A percentile compares a stretch with the other conserved stretches of the same genome.
Conservation (phyloP, 495 filamentous ascomycete genomes). For the Penicillium tannophilum region DNA sequence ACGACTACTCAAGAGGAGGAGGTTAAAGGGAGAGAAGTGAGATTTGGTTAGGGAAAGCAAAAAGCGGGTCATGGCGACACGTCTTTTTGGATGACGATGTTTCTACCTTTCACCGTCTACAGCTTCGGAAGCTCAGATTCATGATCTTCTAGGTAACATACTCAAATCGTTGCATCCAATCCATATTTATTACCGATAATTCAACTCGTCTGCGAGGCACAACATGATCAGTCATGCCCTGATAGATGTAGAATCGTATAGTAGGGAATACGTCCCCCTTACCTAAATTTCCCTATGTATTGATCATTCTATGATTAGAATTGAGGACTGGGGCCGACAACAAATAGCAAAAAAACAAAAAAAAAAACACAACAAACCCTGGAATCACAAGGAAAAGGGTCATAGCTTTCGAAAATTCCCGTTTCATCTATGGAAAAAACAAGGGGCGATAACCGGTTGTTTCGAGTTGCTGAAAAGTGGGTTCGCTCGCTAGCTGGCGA, state of each 20-base stretch:
- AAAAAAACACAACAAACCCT: not conserved
- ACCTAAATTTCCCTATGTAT: not conserved
- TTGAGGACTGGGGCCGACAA: not conserved
- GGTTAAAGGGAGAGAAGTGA: conserved; percentile 21
- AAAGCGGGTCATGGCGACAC: conserved; percentile 20
- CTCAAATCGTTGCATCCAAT: no score
- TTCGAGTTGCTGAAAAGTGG: conserved; percentile 27
- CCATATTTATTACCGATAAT: not conserved
- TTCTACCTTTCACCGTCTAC: not conserved
- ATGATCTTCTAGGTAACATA: no score
- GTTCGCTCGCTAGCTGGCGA: conserved; percentile 16
- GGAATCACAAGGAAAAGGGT: not conserved
- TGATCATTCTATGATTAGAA: not conserved
- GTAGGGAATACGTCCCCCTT: not conserved
- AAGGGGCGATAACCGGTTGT: conserved; percentile 16
- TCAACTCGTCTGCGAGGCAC: not conserved
- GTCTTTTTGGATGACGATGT: not conserved
- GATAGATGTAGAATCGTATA: no score
- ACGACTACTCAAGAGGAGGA: conserved; percentile 1
- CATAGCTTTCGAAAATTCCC: not conserved
- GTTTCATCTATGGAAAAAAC: conserved; percentile 2
- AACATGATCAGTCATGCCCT: not conserved
- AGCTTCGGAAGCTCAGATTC: no score
- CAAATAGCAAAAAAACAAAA: not conserved
- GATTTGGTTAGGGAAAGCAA: not conserved